Percentiles rank a stretch among this genome's conserved stretches.
These are phyloP conservation scores for Boletus eberwhitei DNA, from an alignment of 768 basidiomycete genomes.

Conservation along the genomic window DNA sequence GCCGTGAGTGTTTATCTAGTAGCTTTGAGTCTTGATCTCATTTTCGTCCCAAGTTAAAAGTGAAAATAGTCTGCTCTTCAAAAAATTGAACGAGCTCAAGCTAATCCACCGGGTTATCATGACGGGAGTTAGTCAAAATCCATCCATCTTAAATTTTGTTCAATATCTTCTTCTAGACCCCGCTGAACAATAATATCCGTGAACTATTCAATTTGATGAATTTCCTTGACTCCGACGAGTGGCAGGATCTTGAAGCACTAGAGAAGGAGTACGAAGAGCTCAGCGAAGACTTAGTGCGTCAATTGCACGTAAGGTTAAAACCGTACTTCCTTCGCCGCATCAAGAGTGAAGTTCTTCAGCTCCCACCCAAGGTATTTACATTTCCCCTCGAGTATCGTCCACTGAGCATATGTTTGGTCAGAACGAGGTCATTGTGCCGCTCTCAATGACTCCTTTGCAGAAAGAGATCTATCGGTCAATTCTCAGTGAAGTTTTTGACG, in stretches of 20 bases:
- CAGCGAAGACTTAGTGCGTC: conserved; percentile 73
- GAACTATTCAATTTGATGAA: conserved; percentile 98
- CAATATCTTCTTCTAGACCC: conserved; percentile 52
- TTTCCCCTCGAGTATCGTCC: neutral
- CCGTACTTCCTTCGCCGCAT: conserved; percentile 93
- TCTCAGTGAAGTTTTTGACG: conserved; percentile 47
- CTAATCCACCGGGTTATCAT: conserved; percentile 79
- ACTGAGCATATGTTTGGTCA: conserved; percentile 27
- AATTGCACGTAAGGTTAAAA: conserved; percentile 72
- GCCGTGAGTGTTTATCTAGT: conserved; percentile 51
- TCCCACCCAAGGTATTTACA: conserved; percentile 78
- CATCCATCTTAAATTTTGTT: neutral
- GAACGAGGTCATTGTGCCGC: conserved; percentile 91
- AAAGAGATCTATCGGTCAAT: conserved; percentile 86
- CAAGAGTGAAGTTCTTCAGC: conserved; percentile 87
- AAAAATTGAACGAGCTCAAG: conserved; percentile 75
- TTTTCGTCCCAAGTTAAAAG: conserved; percentile 64
- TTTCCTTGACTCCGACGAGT: conserved; percentile 79
- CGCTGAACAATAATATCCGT: conserved; percentile 94
- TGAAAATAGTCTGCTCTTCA: conserved; percentile 76
- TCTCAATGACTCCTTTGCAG: conserved; percentile 84
- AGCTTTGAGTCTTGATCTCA: neutral
- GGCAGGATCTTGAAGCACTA: conserved; percentile 72
- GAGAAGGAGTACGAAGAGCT: conserved; percentile 75
- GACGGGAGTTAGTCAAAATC: conserved; percentile 64